A percentile compares a stretch with the other conserved stretches of the same genome.
Evolutionary conservation across 768 basidiomycete species (phyloP).

Genomic region (Paxillus ammoniavirescens): DNA sequence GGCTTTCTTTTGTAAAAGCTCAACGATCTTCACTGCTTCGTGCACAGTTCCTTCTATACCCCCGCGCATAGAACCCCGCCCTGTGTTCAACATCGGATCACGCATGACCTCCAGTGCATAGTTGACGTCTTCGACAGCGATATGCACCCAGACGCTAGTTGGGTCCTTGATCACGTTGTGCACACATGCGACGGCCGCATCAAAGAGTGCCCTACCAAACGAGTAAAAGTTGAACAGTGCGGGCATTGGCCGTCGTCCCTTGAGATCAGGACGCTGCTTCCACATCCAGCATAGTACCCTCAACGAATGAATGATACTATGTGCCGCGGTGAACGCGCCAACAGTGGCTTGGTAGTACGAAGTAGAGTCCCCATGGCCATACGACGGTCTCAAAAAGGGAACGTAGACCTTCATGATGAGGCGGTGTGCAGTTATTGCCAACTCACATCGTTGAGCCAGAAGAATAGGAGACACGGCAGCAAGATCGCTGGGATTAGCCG

Average conservation of each 20-base stretch:
- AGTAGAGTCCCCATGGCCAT: slow-evolving; percentile 21
- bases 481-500: slow-evolving; percentile 14
- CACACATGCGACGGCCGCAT: slow-evolving; percentile 64
- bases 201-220: slow-evolving; percentile 60
- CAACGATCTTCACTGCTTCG: slow-evolving; percentile 41
- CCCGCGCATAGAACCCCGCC: slow-evolving; percentile 30
- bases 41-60: slow-evolving; percentile 32
- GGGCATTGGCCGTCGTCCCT: slow-evolving; percentile 35
- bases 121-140: slow-evolving; percentile 47
- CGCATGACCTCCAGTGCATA: slow-evolving; percentile 44
- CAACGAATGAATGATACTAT: slow-evolving; percentile 55
- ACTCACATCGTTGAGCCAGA: slow-evolving; percentile 54
- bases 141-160: slow-evolving; percentile 42
- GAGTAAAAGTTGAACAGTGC: slow-evolving; percentile 57
- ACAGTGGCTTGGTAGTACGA: slow-evolving; percentile 52
- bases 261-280: slow-evolving; percentile 35
- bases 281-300: slow-evolving; percentile 41
- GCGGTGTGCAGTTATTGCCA: slow-evolving; percentile 58
- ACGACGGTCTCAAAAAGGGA: slow-evolving; percentile 56
- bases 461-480: slow-evolving; percentile 35
- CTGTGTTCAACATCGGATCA: slow-evolving; percentile 32
- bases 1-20: slow-evolving; percentile 39
- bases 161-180: slow-evolving; percentile 59
- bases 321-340: slow-evolving; percentile 64
- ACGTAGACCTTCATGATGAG: slow-evolving; percentile 63